Conservation (phyloP, 202 grass and related monocot species). For the Tripidium arundinaceum region DNA sequence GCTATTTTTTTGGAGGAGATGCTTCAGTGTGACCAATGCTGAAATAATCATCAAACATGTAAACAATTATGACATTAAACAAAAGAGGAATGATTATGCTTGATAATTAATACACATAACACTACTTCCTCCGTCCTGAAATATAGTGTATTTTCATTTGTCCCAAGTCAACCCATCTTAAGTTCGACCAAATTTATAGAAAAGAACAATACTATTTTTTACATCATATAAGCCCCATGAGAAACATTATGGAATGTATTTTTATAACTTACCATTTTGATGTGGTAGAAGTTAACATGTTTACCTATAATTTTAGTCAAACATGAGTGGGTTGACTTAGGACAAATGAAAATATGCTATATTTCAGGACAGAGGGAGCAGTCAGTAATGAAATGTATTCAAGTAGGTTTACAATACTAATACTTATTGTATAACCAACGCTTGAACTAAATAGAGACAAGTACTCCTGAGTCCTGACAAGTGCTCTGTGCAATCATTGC, state of each 20-base stretch:
- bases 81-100: neutral
- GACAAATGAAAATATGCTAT: too few relatives aligned
- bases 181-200: neutral
- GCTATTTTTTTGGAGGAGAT: slow-evolving; percentile 86
- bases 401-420: neutral
- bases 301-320: too few relatives aligned
- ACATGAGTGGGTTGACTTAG: too few relatives aligned
- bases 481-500: neutral
- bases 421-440: neutral
- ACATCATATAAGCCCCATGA: neutral
- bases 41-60: slow-evolving; percentile 25
- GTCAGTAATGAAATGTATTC: too few relatives aligned
- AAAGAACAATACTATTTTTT: neutral
- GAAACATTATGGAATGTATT: neutral
- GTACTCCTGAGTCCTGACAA: too few relatives aligned
- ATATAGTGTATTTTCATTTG: too few relatives aligned
- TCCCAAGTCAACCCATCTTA: neutral
- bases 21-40: slow-evolving; percentile 82
- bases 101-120: neutral
- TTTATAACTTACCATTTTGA: neutral
- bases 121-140: neutral
- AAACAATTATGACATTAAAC: neutral
- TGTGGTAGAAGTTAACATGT: too few relatives aligned
- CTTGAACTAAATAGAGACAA: neutral
- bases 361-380: too few relatives aligned